Evolutionary conservation across 148 eudicot species (phyloP).

Genomic region (Rhododendron henanense): DNA sequence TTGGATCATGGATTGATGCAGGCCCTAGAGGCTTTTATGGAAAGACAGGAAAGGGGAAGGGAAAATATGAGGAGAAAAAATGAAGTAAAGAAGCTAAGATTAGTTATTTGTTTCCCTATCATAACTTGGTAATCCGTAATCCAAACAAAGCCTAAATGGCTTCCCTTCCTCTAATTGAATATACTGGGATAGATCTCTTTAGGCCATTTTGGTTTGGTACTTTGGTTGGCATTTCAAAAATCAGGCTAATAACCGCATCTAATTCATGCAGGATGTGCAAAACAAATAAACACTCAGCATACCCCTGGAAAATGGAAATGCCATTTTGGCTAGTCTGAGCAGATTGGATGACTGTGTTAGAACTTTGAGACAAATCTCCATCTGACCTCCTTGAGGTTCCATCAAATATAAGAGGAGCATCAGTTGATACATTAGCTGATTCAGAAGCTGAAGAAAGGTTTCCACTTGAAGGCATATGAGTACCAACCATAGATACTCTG

Average conservation of each 20-base stretch:
- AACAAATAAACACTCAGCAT: constrained; percentile 2
- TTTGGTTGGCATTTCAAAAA: constrained; percentile 3
- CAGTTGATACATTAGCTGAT: constrained; percentile 27
- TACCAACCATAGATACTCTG: constrained; percentile 19
- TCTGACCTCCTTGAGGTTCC: constrained; percentile 29
- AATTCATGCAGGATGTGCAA: constrained; percentile 5
- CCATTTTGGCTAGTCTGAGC: constrained; percentile 44
- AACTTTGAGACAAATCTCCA: constrained; percentile 32
- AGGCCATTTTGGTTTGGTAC: not conserved
- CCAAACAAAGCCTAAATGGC: not conserved
- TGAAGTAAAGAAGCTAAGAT: not conserved
- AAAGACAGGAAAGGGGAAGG: not conserved
- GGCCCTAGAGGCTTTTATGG: not conserved
- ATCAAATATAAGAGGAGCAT: constrained; percentile 35
- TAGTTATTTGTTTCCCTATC: not conserved
- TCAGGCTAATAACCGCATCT: constrained; percentile 12
- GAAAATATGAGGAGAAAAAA: not conserved
- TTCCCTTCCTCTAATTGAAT: not conserved
- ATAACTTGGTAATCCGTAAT: not conserved
- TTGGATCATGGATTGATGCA: not conserved
- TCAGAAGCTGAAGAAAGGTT: constrained; percentile 28
- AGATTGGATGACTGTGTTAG: constrained; percentile 30
- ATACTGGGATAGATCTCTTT: not conserved
- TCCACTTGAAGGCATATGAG: constrained; percentile 27
- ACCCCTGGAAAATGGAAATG: constrained; percentile 75